Evolutionary conservation across 441 rosid genomes (phyloP).

Genomic region (Monsonia emarginata): DNA sequence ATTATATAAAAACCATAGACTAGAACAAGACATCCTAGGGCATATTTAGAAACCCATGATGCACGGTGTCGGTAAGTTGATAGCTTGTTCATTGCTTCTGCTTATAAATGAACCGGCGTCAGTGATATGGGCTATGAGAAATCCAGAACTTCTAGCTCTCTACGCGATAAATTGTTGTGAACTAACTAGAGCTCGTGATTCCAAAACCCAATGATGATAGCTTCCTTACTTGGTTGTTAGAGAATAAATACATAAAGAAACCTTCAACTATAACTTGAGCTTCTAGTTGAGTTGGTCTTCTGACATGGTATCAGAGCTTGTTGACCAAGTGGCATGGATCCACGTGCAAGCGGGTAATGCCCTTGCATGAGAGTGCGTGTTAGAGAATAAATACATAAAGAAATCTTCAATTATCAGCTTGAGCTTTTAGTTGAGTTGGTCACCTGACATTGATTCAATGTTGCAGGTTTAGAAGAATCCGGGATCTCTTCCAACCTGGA

Average conservation of each 20-base stretch:
- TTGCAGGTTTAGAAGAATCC: constrained; percentile 44
- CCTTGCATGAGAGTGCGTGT: too few species aligned
- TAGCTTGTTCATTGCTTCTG: neutral
- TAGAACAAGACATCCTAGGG: neutral
- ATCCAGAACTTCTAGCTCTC: neutral
- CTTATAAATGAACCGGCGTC: too few species aligned
- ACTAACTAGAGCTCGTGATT: neutral
- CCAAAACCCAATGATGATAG: neutral
- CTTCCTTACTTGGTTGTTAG: neutral
- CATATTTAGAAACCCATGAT: neutral
- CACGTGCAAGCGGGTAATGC: too few species aligned
- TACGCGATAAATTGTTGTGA: neutral
- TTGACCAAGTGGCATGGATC: too few species aligned
- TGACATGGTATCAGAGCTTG: too few species aligned
- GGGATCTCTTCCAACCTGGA: constrained; percentile 43
- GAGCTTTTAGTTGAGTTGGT: too few species aligned
- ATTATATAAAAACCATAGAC: neutral
- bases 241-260: too few species aligned
- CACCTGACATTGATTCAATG: constrained; percentile 8
- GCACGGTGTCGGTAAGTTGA: neutral
- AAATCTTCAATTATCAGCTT: too few species aligned
- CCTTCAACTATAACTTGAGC: too few species aligned
- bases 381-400: too few species aligned
- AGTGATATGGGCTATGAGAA: neutral
- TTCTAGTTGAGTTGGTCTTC: too few species aligned